Evolutionary conservation across 2,329 filamentous ascomycete genomes (phyloP).

Genomic region (Exophiala bonariae): DNA sequence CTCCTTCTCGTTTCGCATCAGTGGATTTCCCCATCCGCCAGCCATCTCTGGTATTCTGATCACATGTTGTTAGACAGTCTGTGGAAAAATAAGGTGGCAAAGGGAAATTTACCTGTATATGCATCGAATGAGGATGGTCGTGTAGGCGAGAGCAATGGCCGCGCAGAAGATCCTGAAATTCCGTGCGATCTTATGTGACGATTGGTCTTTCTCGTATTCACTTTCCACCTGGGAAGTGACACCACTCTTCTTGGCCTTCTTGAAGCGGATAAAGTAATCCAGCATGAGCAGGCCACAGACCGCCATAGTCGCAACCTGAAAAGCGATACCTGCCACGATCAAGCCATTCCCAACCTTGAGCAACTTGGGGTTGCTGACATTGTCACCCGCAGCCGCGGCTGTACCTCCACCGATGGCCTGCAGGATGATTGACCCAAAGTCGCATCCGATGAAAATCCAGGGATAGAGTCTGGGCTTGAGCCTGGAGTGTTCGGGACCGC

Average conservation of each 20-base stretch:
- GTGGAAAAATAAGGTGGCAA: background rate
- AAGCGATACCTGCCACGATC: slow-evolving; percentile 59
- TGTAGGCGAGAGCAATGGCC: slow-evolving; percentile 35
- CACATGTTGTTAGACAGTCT: slow-evolving; percentile 9
- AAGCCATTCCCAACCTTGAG: slow-evolving; percentile 53
- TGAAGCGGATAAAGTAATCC: slow-evolving; percentile 46
- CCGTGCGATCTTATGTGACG: slow-evolving; percentile 17
- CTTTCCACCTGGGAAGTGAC: slow-evolving; percentile 29
- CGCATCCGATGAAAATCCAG: slow-evolving; percentile 60
- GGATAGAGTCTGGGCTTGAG: slow-evolving; percentile 55
- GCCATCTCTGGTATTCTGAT: slow-evolving; percentile 51
- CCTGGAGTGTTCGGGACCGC: slow-evolving; percentile 52
- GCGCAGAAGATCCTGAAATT: slow-evolving; percentile 26
- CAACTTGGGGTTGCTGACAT: slow-evolving; percentile 31
- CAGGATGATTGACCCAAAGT: slow-evolving; percentile 57
- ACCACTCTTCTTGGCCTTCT: slow-evolving; percentile 29
- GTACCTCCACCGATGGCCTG: slow-evolving; percentile 61
- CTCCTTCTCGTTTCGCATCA: slow-evolving; percentile 49
- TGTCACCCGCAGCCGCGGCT: slow-evolving; percentile 46
- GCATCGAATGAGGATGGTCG: slow-evolving; percentile 43
- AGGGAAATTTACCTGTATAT: slow-evolving; percentile 41
- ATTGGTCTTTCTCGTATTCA: slow-evolving; percentile 27
- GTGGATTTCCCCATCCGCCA: slow-evolving; percentile 48
- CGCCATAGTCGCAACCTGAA: slow-evolving; percentile 55
- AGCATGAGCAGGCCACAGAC: slow-evolving; percentile 36